Base-by-base conservation (phyloP, 345 rosid genomes). In the Hypericum perforatum region DNA sequence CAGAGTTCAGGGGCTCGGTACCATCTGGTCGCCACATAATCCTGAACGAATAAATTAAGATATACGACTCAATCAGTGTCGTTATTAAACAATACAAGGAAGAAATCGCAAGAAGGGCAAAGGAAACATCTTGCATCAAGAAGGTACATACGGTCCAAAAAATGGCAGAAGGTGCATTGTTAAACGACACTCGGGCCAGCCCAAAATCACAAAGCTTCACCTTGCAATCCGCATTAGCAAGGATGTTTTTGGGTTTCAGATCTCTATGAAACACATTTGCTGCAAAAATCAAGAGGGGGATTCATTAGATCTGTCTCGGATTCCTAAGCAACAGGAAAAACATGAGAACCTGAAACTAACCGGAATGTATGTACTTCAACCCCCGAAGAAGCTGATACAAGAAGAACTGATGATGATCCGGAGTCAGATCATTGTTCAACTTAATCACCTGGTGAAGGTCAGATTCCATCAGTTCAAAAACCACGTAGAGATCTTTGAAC, bases 1-100 rank as follows among this genome's bases (percentile, higher is more conserved):
- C 98, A 92, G 50, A 92, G 94, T 72, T 92, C 98, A 40, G 98
- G 97, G 65, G 98, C 98, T 68, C 97, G 95, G 58, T 92, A 92
- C 98, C 98, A 92, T 72, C 97, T 77, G 58, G 98, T 92, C 44
- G 98, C 98, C 63, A 92, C 98, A 59, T 92, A 92, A 79, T 92
- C 98, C 98, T 92, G 69, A 37, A 75, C 53, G 32, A 22, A 74
- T 75, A 42, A 49, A 37, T 36, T 0, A 37, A 62, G 38, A 29
- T 7, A 55, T 22, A 44, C 32, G 41, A 58, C 42, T 15, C 50
- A 16, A 15, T 43, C 7, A 13, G 7, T 48, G 37, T 9, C 32
- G 32, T 1, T 22, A 22, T 4, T 43, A 10, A 49, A 39, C n/a
- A 42, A 14, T 52, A 10, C 16, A 50, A 8, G n/a, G 10, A 51